Percentiles rank a stretch among this genome's conserved stretches.
Conservation (phyloP, 352 stramenopile species). For the Phytopythium oedochilum region DNA sequence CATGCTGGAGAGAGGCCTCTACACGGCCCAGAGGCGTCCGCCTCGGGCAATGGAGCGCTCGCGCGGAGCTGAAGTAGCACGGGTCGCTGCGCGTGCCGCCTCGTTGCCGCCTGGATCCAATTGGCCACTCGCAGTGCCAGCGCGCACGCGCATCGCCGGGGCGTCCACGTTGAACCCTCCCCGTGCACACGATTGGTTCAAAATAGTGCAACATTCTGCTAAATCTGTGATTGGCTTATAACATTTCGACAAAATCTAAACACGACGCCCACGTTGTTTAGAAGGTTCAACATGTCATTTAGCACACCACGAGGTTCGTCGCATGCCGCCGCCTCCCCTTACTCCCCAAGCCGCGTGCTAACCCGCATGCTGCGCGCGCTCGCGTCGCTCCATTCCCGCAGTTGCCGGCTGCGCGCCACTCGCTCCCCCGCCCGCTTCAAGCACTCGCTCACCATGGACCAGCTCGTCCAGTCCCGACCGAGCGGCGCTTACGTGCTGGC, state of each 20-base stretch:
- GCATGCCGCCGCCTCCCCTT: too few relatives aligned
- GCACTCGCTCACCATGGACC: conserved; percentile 11
- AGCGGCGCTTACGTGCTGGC: conserved; percentile 40
- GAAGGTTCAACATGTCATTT: neutral
- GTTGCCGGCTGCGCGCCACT: neutral
- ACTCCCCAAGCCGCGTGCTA: neutral
- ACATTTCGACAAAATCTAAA: neutral
- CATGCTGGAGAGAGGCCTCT: too few relatives aligned
- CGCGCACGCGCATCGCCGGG: neutral
- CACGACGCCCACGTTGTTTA: neutral
- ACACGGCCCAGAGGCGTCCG: too few relatives aligned
- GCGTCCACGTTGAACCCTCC: neutral
- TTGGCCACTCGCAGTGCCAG: neutral
- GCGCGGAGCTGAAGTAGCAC: too few relatives aligned
- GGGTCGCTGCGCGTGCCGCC: too few relatives aligned
- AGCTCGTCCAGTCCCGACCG: conserved; percentile 8
- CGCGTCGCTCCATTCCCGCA: neutral
- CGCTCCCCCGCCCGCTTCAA: neutral
- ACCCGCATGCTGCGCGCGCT: neutral
- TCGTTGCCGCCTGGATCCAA: too few relatives aligned
- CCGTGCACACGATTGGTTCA: too few relatives aligned
- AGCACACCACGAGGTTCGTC: neutral
- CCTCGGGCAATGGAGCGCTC: too few relatives aligned
- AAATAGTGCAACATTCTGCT: neutral
- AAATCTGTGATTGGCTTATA: neutral